Conservation (phyloP, 2,329 filamentous ascomycete genomes). For the Fusarium robinianum region DNA sequence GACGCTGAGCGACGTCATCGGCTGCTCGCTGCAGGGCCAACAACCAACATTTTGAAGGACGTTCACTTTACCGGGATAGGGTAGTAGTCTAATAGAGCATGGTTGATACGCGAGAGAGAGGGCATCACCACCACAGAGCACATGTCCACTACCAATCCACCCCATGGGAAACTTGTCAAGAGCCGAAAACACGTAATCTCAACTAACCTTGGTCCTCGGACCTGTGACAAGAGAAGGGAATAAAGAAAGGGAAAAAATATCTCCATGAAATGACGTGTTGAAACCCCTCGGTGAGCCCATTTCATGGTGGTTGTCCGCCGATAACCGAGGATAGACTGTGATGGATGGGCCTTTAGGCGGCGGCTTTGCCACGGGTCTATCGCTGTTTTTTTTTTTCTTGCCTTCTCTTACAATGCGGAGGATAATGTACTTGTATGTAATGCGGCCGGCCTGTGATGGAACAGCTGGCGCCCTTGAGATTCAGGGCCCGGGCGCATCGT, state of each 20-base stretch:
- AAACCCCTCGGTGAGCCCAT: constrained; percentile 14
- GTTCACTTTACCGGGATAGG: too few relatives aligned
- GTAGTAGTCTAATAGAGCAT: too few relatives aligned
- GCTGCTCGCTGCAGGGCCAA: neutral
- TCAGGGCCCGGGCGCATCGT: too few relatives aligned
- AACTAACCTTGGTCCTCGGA: constrained; percentile 16
- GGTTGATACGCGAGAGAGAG: constrained; percentile 1
- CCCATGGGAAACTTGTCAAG: constrained; percentile 1
- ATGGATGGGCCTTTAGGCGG: constrained; percentile 16
- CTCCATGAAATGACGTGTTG: constrained; percentile 27
- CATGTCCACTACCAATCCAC: constrained; percentile 3
- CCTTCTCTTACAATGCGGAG: neutral
- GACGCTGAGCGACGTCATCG: constrained; percentile 19
- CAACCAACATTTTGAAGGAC: too few relatives aligned
- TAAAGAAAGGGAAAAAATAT: too few relatives aligned
- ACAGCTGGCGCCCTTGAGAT: neutral
- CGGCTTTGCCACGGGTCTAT: constrained; percentile 9
- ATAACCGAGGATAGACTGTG: constrained; percentile 30
- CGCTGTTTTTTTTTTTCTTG: neutral
- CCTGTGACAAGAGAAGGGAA: constrained; percentile 12
- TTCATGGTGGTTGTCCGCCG: constrained; percentile 4
- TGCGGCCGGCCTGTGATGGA: too few relatives aligned
- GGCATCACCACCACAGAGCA: neutral
- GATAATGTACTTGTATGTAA: too few relatives aligned
- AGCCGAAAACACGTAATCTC: constrained; percentile 3